These are phyloP conservation scores for Lactifluus subvellereus DNA, from an alignment of 768 basidiomycete genomes.

Conservation along the genomic window DNA sequence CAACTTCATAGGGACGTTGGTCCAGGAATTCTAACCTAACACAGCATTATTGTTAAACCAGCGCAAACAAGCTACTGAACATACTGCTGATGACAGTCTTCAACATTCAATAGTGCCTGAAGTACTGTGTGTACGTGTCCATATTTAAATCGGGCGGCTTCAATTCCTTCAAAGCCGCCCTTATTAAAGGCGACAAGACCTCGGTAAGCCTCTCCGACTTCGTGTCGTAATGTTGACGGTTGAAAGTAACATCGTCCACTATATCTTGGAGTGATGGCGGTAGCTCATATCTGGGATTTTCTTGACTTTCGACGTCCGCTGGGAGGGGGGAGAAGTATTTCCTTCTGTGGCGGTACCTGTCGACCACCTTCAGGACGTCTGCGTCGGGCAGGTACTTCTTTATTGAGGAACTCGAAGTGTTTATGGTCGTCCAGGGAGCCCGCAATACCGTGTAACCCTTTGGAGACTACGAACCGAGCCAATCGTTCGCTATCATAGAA, in stretches of 20 bases:
- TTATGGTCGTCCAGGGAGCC: slow-evolving; percentile 13
- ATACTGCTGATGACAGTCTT: slow-evolving; percentile 43
- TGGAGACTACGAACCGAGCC: slow-evolving; percentile 1
- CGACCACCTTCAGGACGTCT: background rate
- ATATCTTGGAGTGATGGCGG: background rate
- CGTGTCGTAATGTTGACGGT: background rate
- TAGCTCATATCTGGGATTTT: slow-evolving; percentile 8
- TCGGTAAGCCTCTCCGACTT: background rate
- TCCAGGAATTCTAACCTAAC: background rate
- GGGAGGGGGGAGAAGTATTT: background rate
- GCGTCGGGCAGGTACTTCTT: background rate
- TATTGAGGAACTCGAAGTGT: slow-evolving; percentile 1
- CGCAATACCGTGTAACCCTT: slow-evolving; percentile 4
- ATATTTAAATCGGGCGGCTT: background rate
- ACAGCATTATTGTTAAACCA: slow-evolving; percentile 32
- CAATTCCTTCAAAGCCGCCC: background rate
- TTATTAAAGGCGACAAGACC: no score
- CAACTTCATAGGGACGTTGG: slow-evolving; percentile 1
- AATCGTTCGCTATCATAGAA: slow-evolving; percentile 4
- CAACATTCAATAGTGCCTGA: slow-evolving; percentile 11
- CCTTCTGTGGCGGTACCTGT: slow-evolving; percentile 4
- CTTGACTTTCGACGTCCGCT: background rate
- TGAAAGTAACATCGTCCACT: background rate
- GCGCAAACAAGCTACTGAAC: slow-evolving; percentile 29
- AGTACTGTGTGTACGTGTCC: slow-evolving; percentile 10